Conservation (phyloP, 2,329 filamentous ascomycete species). For the Alternaria sp. region DNA sequence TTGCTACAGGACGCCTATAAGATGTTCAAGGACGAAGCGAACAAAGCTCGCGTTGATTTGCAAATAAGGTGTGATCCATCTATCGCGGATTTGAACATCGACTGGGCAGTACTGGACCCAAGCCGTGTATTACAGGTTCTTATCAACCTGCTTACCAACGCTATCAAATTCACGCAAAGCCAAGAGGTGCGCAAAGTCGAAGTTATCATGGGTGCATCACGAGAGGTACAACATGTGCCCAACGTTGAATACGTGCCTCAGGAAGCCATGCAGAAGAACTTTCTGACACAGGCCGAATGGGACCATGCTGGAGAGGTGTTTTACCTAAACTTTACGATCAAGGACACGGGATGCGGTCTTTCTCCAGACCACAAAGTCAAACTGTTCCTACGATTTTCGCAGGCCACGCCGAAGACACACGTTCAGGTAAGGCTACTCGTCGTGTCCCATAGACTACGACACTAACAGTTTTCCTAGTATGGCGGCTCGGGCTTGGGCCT, state of each 20-base stretch:
- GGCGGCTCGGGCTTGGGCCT: slow-evolving; percentile 35
- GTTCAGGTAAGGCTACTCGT: slow-evolving; percentile 11
- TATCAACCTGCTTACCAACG: slow-evolving; percentile 45
- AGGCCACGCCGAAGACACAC: slow-evolving; percentile 39
- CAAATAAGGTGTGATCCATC: slow-evolving; percentile 22
- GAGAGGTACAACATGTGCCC: slow-evolving; percentile 5
- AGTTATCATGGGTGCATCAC: slow-evolving; percentile 17
- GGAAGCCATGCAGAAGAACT: slow-evolving; percentile 8
- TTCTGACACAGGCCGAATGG: slow-evolving; percentile 8
- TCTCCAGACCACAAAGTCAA: slow-evolving; percentile 18
- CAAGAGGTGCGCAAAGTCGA: slow-evolving; percentile 14
- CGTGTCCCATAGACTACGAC: background rate
- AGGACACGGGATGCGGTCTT: slow-evolving; percentile 20
- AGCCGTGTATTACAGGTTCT: slow-evolving; percentile 34
- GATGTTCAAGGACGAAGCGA: slow-evolving; percentile 37
- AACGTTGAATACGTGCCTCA: slow-evolving; percentile 18
- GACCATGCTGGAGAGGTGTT: slow-evolving; percentile 16
- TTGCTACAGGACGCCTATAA: slow-evolving; percentile 32
- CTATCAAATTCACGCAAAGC: slow-evolving; percentile 44
- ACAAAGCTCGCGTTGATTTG: slow-evolving; percentile 22
- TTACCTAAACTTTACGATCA: slow-evolving; percentile 21
- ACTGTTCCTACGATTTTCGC: slow-evolving; percentile 39
- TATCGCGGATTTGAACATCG: slow-evolving; percentile 20
- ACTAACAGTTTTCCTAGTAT: slow-evolving; percentile 24
- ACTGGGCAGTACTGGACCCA: slow-evolving; percentile 26